Base-by-base conservation (phyloP, 345 rosid genomes). In the Dimocarpus longan region DNA sequence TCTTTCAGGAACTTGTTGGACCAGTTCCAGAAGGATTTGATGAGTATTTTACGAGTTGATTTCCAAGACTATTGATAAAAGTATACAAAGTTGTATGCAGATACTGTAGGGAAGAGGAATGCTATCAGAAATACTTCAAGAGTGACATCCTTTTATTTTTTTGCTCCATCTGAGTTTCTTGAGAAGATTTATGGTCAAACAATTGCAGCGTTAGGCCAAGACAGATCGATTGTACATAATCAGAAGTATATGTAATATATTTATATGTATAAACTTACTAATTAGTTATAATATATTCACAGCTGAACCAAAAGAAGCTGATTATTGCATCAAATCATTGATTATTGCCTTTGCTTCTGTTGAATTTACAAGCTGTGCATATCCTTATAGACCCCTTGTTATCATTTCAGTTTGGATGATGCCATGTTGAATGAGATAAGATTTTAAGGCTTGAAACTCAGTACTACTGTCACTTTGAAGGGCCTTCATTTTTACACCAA, bases 1-100 rank as follows among this genome's bases (percentile, higher is more conserved):
- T 22, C 8, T 74, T 73, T 75, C 87, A 96, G 98, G 91, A 94
- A 74, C 93, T 96, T 43, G 85, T 96, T 0, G 99, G 98, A 79
- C 71, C 92, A 16, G 89, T 94, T 71, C 98, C 98, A 40, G 97
- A 93, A 83, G 99, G 99, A 8, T 96, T 83, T 26, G 91, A 94
- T 60, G 79, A 78, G 26, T 96, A 96, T 87, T 96, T 94, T 54
- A 78, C 91, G 1, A 66, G 81, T 76, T 88, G 98, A 80, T 96
- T 94, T 76, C 99, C 97, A 0, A 90, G 81, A 82, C 87, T 96
- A 64, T 77, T 94, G 71, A 94, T 93, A 37, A 95, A 96, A 91
- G 97, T 94, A 24, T 91, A 91, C 77, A 85, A 78, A 77, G 94
- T 94, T 79, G 84, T 90, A 40, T 78, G 71, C 69, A 72, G 60